A percentile compares a stretch with the other conserved stretches of the same genome.
Conservation (phyloP, 2,329 filamentous ascomycete species). For the Fusarium coicis region DNA sequence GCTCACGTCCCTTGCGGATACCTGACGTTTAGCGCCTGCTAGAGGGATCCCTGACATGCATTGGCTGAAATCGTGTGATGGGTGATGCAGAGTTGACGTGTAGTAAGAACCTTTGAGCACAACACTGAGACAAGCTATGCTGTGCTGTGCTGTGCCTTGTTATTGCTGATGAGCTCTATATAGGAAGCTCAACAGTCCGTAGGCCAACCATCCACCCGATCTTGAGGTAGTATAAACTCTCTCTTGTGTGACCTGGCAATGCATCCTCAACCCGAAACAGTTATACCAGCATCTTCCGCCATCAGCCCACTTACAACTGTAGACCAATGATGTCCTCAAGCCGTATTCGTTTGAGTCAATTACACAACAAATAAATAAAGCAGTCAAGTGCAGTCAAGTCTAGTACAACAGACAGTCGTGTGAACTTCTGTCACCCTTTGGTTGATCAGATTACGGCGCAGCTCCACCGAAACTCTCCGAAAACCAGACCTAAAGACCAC, state of each 20-base stretch:
- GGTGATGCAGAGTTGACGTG: constrained; percentile 33
- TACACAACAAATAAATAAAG: neutral
- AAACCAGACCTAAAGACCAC: neutral
- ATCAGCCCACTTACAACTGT: constrained; percentile 4
- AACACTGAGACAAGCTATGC: neutral
- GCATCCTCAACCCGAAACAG: constrained; percentile 25
- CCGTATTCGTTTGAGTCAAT: neutral
- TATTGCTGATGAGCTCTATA: neutral
- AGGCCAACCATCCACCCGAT: neutral
- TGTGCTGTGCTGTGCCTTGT: constrained; percentile 8
- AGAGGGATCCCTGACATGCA: constrained; percentile 14
- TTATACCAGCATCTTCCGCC: constrained; percentile 8
- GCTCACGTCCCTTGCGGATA: constrained; percentile 30
- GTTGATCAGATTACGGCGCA: constrained; percentile 15
- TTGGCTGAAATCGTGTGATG: constrained; percentile 19
- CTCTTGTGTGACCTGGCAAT: constrained; percentile 36
- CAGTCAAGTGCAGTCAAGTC: neutral
- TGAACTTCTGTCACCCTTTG: neutral
- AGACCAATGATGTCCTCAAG: neutral
- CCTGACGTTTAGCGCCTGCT: constrained; percentile 24
- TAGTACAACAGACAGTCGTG: neutral
- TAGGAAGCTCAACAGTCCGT: neutral
- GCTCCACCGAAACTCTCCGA: constrained; percentile 28
- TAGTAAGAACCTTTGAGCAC: constrained; percentile 1
- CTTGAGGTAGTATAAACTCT: neutral